Base-by-base conservation (phyloP, 345 rosid genomes). In the Populus deltoides region DNA sequence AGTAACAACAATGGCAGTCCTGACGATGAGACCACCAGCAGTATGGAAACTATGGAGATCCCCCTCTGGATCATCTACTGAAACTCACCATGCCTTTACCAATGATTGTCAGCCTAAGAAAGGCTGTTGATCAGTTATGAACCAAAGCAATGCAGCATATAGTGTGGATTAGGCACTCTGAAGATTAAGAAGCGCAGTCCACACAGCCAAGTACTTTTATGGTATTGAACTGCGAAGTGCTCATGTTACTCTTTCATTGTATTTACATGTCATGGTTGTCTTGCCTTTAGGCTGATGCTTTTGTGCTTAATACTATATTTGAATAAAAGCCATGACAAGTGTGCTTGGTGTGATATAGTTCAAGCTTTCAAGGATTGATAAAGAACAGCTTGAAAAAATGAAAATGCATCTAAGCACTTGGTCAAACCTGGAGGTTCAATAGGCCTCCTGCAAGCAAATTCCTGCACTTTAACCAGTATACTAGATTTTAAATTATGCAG, bases 41-140 rank as follows among this genome's bases (percentile, higher is more conserved):
- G 77, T 35, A 72, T 47, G 77, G 69, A 36, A 73, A 31, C 49
- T 79, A 79, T 36, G 83, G 79, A 20, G 77, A 71, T 57, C 80
- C 81, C 80, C 81, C 22, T 68, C 81, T 39, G 83, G 85, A 71
- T 79, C 86, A 74, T 70, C 82, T 5, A 57, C 81, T n/a, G 61
- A 86, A 6, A 71, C 79, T 63, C 83, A 81, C 38, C 88, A 77
- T 38, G 49, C 27, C 49, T 81, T 71, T 67, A 7, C 66, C 7
- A 77, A 73, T 53, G 81, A 86, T 59, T 77, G 75, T 70, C 73
- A 49, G 59, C 86, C 85, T 3, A 51, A 53, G 27, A 80, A 59
- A 55, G 35, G 4, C 9, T 81, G 81, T 18, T 85, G 59, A 68
- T 29, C n/a, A 24, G 25, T 41, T 51, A 57, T 59, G 68, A 65